A percentile compares a stretch with the other conserved stretches of the same genome.
Conservation (phyloP, 257 asterid species). For the Verbena officinalis region DNA sequence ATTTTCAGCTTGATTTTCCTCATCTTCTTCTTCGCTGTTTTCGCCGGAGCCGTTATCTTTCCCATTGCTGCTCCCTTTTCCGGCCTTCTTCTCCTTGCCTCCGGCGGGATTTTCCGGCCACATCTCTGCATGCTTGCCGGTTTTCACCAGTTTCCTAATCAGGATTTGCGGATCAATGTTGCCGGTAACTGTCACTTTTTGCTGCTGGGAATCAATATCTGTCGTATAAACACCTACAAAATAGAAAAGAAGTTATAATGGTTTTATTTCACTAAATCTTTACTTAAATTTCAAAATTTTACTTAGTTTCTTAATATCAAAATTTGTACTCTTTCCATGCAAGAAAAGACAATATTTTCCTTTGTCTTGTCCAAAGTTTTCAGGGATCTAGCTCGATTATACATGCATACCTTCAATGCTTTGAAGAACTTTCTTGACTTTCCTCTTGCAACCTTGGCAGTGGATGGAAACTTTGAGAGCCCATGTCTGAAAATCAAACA, state of each 20-base stretch:
- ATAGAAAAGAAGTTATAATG: neutral
- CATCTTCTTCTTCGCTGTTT: slow-evolving; percentile 49
- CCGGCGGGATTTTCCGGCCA: slow-evolving; percentile 65
- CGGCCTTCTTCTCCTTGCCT: slow-evolving; percentile 42
- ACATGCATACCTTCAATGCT: slow-evolving; percentile 64
- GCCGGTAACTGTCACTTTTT: slow-evolving; percentile 79
- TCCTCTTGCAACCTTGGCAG: slow-evolving; percentile 83
- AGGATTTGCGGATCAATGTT: slow-evolving; percentile 62
- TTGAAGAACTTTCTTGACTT: slow-evolving; percentile 78
- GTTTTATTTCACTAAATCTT: too few species aligned
- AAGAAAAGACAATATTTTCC: neutral
- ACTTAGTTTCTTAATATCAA: neutral
- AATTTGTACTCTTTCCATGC: neutral
- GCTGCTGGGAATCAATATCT: slow-evolving; percentile 61
- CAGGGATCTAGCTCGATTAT: neutral
- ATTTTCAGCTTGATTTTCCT: slow-evolving; percentile 33
- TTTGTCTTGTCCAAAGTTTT: too few species aligned
- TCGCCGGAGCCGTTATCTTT: slow-evolving; percentile 30
- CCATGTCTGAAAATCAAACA: slow-evolving; percentile 58
- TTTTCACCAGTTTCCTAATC: slow-evolving; percentile 59
- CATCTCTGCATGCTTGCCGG: slow-evolving; percentile 73
- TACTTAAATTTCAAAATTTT: too few species aligned
- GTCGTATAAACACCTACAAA: slow-evolving; percentile 73
- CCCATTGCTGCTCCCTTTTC: slow-evolving; percentile 29
- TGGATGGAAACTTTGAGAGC: slow-evolving; percentile 82